Evolutionary conservation across 2,329 filamentous ascomycete species (phyloP).

Genomic region (Teratosphaeria destructans): DNA sequence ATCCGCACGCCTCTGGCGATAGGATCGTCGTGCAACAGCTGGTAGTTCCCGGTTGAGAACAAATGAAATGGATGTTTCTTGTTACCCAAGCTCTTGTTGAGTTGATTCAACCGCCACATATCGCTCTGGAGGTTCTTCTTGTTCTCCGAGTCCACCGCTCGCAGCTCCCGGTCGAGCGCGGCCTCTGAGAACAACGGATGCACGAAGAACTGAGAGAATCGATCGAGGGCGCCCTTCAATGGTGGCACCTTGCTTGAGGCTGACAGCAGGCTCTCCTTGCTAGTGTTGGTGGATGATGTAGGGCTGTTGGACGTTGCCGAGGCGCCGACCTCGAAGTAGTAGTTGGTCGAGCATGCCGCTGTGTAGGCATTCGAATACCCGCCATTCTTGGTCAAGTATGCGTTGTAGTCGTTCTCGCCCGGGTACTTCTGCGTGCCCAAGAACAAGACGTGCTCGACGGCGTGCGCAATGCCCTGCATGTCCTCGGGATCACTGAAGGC

Average conservation of each 20-base stretch:
- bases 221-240: slow-evolving; percentile 72
- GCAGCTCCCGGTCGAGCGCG: slow-evolving; percentile 76
- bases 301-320: slow-evolving; percentile 52
- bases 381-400: slow-evolving; percentile 82
- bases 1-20: slow-evolving; percentile 73
- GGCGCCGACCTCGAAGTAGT: slow-evolving; percentile 90
- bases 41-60: slow-evolving; percentile 82
- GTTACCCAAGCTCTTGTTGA: slow-evolving; percentile 82
- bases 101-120: slow-evolving; percentile 74
- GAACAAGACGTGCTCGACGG: slow-evolving; percentile 90
- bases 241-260: slow-evolving; percentile 28
- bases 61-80: slow-evolving; percentile 80
- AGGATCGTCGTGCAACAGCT: slow-evolving; percentile 74
- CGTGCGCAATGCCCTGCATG: slow-evolving; percentile 92
- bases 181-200: slow-evolving; percentile 75
- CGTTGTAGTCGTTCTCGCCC: slow-evolving; percentile 87
- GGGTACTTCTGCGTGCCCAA: slow-evolving; percentile 99
- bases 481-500: slow-evolving; percentile 86
- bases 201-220: slow-evolving; percentile 91
- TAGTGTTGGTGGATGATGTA: slow-evolving; percentile 26
- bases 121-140: slow-evolving; percentile 96
- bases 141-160: slow-evolving; percentile 88
- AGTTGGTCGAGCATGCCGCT: slow-evolving; percentile 86
- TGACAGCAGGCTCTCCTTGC: slow-evolving; percentile 22
- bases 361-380: slow-evolving; percentile 95